These are phyloP conservation scores for Beta lomatogona DNA, from an alignment of 179 eudicot genomes.

Conservation along the genomic window DNA sequence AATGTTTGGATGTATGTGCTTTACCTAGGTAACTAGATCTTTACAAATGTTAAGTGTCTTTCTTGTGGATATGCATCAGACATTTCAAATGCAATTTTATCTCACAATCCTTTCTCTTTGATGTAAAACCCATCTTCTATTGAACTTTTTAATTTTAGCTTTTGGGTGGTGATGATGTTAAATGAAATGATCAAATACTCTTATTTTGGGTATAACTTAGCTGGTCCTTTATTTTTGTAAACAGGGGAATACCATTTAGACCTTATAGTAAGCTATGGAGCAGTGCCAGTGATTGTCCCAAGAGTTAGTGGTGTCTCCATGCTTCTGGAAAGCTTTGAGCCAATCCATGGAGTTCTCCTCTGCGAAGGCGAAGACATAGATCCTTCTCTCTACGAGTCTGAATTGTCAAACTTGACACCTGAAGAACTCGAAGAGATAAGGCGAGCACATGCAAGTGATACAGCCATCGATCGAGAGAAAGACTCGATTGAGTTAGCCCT, in stretches of 20 bases:
- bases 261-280: slow-evolving; percentile 89
- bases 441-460: slow-evolving; percentile 66
- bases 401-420: slow-evolving; percentile 42
- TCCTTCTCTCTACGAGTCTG: slow-evolving; percentile 70
- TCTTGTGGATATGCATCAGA: too few species aligned
- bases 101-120: too few species aligned
- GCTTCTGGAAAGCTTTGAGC: slow-evolving; percentile 87
- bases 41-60: too few species aligned
- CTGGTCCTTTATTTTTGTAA: background rate
- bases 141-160: too few species aligned
- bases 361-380: slow-evolving; percentile 98
- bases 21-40: too few species aligned
- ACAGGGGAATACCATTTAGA: slow-evolving; percentile 98
- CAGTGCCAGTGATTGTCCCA: slow-evolving; percentile 92
- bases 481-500: slow-evolving; percentile 80
- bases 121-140: too few species aligned
- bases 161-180: background rate
- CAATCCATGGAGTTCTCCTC: slow-evolving; percentile 94
- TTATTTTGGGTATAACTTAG: background rate
- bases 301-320: slow-evolving; percentile 77
- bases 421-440: slow-evolving; percentile 81
- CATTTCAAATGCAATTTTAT: too few species aligned
- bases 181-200: too few species aligned
- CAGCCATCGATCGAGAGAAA: slow-evolving; percentile 81
- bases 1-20: background rate